Conservation (phyloP, 352 stramenopile species). For the Phytopythium ostracodes region DNA sequence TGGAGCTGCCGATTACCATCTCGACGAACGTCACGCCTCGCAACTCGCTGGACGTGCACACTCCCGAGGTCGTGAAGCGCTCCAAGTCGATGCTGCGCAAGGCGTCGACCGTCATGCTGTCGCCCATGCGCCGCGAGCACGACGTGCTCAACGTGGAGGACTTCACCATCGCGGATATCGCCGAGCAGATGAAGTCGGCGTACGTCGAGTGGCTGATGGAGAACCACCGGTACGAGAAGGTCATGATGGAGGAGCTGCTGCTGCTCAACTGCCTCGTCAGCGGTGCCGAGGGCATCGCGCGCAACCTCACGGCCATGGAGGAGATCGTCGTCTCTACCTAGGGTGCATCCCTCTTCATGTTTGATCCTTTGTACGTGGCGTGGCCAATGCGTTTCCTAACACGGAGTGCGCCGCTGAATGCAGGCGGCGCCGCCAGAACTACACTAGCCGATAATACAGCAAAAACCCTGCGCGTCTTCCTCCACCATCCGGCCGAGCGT, state of each 20-base stretch:
- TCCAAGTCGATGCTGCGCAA: conserved; percentile 18
- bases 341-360: background rate
- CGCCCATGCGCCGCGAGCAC: conserved; percentile 70
- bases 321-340: conserved; percentile 72
- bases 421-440: background rate
- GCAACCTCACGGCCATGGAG: conserved; percentile 66
- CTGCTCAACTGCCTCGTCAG: conserved; percentile 83
- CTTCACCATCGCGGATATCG: conserved; percentile 70
- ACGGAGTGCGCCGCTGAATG: background rate
- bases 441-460: background rate
- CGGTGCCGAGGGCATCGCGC: conserved; percentile 70
- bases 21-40: conserved; percentile 9
- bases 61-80: conserved; percentile 31
- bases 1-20: conserved; percentile 8
- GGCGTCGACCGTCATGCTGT: conserved; percentile 33
- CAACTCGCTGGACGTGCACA: conserved; percentile 24
- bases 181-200: conserved; percentile 60
- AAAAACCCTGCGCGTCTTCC: background rate
- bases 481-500: too few relatives aligned
- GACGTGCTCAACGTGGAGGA: conserved; percentile 81
- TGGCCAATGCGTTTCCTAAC: background rate
- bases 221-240: conserved; percentile 61
- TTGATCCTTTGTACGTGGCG: background rate
- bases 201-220: conserved; percentile 84
- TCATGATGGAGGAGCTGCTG: conserved; percentile 79